Conservation (phyloP, 192 early-diverging fungal genomes). For the Coemansia sp. region DNA sequence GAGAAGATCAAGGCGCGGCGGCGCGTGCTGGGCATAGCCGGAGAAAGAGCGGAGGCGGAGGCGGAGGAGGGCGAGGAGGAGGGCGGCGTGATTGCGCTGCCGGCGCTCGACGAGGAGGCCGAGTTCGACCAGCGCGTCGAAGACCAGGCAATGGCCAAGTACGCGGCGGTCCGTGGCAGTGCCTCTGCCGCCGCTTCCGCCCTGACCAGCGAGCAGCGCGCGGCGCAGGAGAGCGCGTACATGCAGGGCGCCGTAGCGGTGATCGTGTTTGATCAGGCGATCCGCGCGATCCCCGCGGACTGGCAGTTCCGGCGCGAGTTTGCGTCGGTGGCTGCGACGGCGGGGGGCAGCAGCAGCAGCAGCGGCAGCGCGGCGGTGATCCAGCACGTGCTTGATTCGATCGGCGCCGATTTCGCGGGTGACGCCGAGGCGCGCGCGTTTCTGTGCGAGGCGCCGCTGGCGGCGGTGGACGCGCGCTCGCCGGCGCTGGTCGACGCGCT, state of each 20-base stretch:
- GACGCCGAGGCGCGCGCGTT: constrained; percentile 42
- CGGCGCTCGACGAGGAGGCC: constrained; percentile 59
- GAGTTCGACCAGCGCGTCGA: constrained; percentile 49
- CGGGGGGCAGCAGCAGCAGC: constrained; percentile 59
- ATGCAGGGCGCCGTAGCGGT: constrained; percentile 75
- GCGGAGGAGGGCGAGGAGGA: constrained; percentile 41
- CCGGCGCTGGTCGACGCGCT: constrained; percentile 60
- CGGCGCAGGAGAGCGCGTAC: constrained; percentile 54
- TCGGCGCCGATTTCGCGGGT: constrained; percentile 33
- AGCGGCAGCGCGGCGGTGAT: constrained; percentile 36
- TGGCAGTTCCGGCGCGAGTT: constrained; percentile 78
- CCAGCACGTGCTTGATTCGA: constrained; percentile 21
- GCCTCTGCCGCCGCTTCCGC: too few species aligned
- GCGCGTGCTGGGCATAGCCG: constrained; percentile 73
- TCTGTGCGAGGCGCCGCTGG: constrained; percentile 62
- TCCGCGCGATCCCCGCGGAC: constrained; percentile 71
- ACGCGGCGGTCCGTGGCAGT: constrained; percentile 26
- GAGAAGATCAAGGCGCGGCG: constrained; percentile 85
- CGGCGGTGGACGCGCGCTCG: constrained; percentile 62
- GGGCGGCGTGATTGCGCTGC: constrained; percentile 56
- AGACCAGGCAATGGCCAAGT: constrained; percentile 37
- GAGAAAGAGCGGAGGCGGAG: constrained; percentile 33
- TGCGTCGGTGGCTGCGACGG: too few species aligned
- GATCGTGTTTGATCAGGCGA: constrained; percentile 80
- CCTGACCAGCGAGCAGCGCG: constrained; percentile 50